Evolutionary conservation across 352 stramenopile genomes (phyloP).

Genomic region (Pythium aquatile): DNA sequence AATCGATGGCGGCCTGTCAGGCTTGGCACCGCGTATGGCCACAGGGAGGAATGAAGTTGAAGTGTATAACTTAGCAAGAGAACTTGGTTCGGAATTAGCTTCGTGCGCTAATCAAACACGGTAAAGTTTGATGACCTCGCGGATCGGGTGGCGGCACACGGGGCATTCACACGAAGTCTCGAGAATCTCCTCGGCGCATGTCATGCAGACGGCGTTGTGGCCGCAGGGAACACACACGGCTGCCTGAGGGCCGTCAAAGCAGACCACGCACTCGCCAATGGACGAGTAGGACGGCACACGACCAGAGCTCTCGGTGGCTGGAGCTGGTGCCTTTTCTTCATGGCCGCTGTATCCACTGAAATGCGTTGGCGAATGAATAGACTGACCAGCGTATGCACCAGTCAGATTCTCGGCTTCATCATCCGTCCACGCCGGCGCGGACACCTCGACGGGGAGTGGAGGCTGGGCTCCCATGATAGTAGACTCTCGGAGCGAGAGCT

Average conservation of each 20-base stretch:
- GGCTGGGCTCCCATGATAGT: constrained; percentile 6
- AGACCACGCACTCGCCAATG: constrained; percentile 75
- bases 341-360: not conserved
- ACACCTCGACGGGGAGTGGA: constrained; percentile 37
- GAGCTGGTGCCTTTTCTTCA: constrained; percentile 8
- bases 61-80: constrained; percentile 11
- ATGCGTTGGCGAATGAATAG: not conserved
- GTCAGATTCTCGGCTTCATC: constrained; percentile 15
- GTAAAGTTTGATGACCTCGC: constrained; percentile 81
- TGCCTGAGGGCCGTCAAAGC: constrained; percentile 70
- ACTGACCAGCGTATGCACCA: constrained; percentile 11
- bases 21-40: too few species aligned
- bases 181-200: constrained; percentile 69
- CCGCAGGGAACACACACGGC: constrained; percentile 80
- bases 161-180: constrained; percentile 58
- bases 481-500: constrained; percentile 40
- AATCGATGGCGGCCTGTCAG: too few species aligned
- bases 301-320: constrained; percentile 37
- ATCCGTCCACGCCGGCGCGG: constrained; percentile 23
- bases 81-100: not conserved
- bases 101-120: constrained; percentile 37
- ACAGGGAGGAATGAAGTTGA: not conserved
- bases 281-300: constrained; percentile 36
- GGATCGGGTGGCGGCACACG: constrained; percentile 63
- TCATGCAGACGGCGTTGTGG: constrained; percentile 83